Base-by-base conservation (phyloP, 2,329 filamentous ascomycete genomes). In the Fusarium musae region DNA sequence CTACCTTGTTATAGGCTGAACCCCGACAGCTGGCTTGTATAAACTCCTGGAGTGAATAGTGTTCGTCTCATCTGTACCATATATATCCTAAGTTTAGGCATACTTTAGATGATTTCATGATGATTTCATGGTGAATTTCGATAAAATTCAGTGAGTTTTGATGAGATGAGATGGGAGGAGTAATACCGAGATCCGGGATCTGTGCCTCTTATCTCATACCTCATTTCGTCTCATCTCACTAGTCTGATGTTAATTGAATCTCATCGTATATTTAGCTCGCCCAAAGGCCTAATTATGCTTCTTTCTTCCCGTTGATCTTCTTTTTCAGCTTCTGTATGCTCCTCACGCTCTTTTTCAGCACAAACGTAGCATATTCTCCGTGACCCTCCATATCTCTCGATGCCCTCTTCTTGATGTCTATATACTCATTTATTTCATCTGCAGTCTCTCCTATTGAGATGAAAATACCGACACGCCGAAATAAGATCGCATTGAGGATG, bases 401-500 rank as follows among this genome's bases (percentile, higher is more conserved):
- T 0, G 77, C 73, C 6, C 75, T 54, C 32, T 59, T 77, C 32
- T 79, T 79, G 17, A 81, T 80, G 0, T 40, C 21, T 21, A 76
- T 69, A 6, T 78, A 79, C 42, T 78, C 76, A 0, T 11, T 43
- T 0, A 60, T 26, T 2, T 78, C 77, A 4, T 76, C 68, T 2
- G 50, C 59, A 0, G 37, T n/a, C n/a, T 79, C 78, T 1, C 76
- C 75, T 8, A 80, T 78, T 0, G 70, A 21, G 1, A 78, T 23
- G 0, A 78, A 40, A 0, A 77, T 49, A 0, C 81, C 78, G 0
- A 66, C 66, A 52, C 80, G 82, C 2, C 80, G 81, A 2, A 82
- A 62, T 0, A 84, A 60, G 1, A 85, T 76, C 0, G 76, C 77
- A 21, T 84, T 84, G 0, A 84, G 74, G 4, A 85, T 75, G 16